Base-by-base conservation (phyloP, 495 filamentous ascomycete species). In the Amorphotheca resinae region DNA sequence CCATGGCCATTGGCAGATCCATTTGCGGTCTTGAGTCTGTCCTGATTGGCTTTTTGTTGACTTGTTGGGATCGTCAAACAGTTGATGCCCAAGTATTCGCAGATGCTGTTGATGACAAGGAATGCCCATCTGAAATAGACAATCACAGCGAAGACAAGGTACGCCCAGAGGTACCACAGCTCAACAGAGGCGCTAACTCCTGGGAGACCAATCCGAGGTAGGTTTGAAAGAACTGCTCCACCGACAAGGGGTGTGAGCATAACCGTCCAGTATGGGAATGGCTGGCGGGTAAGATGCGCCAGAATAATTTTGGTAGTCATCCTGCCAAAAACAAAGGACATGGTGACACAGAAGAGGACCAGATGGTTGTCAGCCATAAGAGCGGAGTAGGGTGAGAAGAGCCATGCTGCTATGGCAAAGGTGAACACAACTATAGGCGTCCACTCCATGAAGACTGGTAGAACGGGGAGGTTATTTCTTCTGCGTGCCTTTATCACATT, bases 281-380 rank as follows among this genome's bases (percentile, higher is more conserved):
- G 86, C 60, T 96, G 93, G 41, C 76, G 78, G 3, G 89, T 83
- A 12, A 99, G 66, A 59, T 99, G 91, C 9, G 93, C 89, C 12
- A 99, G 76, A 57, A 99, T 96, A 62, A 96, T 96, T 68, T 95
- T 96, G 38, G 91, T 99, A 1, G 93, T 96, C 87, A 99, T 93
- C 44, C 91, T 84, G n/a, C 91, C 91, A 59, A 96, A 96, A 45
- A 96, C 91, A 49, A 96, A 87, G 18, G 82, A 83, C 72, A 96
- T 85, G 39, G 83, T 88, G 35, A 91, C 67, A 67, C 91, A 95
- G 61, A 94, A 95, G 9, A 96, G 73, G 5, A 93, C 79, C 1
- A 99, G 72, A 50, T 83, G 80, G 63, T 95, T 95, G 28, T 91
- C 76, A 9, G 61, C 59, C 54, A 93, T 65, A 14, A 96, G 59